Evolutionary conservation across 2,329 filamentous ascomycete species (phyloP), one percentile per base, ranked within the genome.

Genomic region (Neopestalotiopsis sp.): DNA sequence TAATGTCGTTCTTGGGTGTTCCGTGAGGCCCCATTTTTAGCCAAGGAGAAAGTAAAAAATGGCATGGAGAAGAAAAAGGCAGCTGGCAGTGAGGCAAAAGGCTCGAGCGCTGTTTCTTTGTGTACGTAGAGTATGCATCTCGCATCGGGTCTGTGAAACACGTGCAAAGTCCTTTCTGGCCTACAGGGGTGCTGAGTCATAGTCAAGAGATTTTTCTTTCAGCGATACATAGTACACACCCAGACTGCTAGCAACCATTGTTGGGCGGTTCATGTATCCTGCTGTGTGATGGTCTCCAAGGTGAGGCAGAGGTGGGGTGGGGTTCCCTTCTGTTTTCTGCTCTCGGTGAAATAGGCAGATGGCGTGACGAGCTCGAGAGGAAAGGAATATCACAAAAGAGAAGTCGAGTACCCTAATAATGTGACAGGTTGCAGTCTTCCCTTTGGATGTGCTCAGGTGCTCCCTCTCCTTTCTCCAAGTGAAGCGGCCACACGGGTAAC

Each of bases 81-180:
- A 53, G 45, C 34, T 38, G 34, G 20, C 14, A 53, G n/a, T 53
- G 20, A 20, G 45, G 45, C 45, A 53, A 53, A 53, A 53, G 45
- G 45, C 45, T 53, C 45, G 45, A 53, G 45, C 45, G 20, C 45
- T 53, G 34, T 38, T 38, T 10, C 14, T 1, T n/a, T 6, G 14
- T 53, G 42, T 49, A 13, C n/a, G 45, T 10, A 38, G 17, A 7
- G 17, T 53, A 17, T 53, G 45, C 45, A n/a, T 53, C 32, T 62
- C 40, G 59, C 59, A 62, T 62, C 32, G 28, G 59, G 9, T 17
- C 59, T 59, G 24, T 62, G 59, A 62, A 62, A 62, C 59, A 40
- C 5, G 13, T 20, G 32, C 59, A 40, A 53, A 17, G 45, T 53
- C 20, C 7, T 9, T 34, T 40, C 59, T 38, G 30, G 13, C n/a